phyloP scores from a whole-genome alignment of 2,329 filamentous ascomycete genomes.

The Immersiporthe knoxdaviesiana region DNA sequence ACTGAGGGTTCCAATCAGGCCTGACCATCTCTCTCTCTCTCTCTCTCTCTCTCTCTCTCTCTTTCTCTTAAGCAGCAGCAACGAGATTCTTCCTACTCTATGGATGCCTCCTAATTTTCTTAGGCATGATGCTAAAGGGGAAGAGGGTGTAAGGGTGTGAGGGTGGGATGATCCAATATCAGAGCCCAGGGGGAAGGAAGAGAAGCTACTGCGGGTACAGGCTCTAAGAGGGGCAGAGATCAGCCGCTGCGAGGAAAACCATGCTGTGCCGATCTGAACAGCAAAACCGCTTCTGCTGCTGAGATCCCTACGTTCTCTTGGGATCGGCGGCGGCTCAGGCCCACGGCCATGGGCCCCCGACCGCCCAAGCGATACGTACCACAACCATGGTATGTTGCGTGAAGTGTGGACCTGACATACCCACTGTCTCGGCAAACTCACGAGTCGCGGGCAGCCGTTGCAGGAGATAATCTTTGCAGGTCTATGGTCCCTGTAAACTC shows the following conservation, averaged over 20 bases:
- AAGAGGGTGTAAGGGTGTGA: too few relatives aligned
- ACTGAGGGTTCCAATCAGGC: slow-evolving; percentile 2
- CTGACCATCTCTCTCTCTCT: neutral
- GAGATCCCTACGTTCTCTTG: neutral
- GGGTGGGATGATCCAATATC: neutral
- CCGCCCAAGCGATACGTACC: slow-evolving; percentile 21
- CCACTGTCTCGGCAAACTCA: slow-evolving; percentile 18
- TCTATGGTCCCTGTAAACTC: neutral
- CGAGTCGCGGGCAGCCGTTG: slow-evolving; percentile 20
- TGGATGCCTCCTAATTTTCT: too few relatives aligned
- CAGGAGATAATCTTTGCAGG: slow-evolving; percentile 1
- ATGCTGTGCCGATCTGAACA: slow-evolving; percentile 22
- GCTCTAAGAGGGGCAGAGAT: neutral
- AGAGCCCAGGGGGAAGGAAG: neutral
- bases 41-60: neutral
- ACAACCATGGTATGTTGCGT: neutral
- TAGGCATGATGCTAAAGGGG: neutral
- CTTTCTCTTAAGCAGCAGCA: neutral
- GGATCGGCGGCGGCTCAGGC: slow-evolving; percentile 24
- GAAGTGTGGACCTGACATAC: slow-evolving; percentile 19
- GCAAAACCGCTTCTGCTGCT: neutral
- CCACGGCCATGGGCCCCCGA: slow-evolving; percentile 23
- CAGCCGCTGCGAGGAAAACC: neutral
- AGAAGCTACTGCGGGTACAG: neutral
- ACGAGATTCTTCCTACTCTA: too few relatives aligned